Evolutionary conservation across 2,329 filamentous ascomycete species (phyloP), one percentile per base, ranked within the genome.

Genomic region (Cladosporium sp.): DNA sequence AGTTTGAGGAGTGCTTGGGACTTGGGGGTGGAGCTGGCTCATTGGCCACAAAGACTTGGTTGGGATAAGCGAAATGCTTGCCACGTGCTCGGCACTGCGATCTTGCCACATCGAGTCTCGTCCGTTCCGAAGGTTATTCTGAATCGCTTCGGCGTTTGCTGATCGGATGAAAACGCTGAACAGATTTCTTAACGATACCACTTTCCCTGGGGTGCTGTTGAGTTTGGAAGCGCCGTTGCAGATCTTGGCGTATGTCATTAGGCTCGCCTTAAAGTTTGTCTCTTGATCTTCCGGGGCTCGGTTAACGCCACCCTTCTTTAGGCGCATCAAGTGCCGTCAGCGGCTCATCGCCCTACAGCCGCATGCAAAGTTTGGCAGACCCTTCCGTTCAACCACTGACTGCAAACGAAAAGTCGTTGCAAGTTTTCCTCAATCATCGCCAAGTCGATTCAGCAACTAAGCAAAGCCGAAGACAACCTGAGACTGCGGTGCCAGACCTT

Each of bases 21-120:
- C 52, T 56, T 47, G 52, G 52, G 42, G 40, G 52, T 56, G 52
- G 52, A 56, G 52, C 40, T 42, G 52, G 14, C 11, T 37, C 19
- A 37, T 43, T 25, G 39, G 52, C 20, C 40, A 37, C 20, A 47
- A 25, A 56, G 52, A 47, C 42, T 56, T 56, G 52, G 52, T 56
- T 40, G 52, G 42, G 42, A 47, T 38, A 56, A 56, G 52, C 52
- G 52, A 56, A 56, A 47, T 56, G 52, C 52, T 56, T 56, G 52
- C 52, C 52, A 56, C 52, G 52, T 56, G 52, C 52, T 37, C 40
- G 6, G 40, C 14, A 43, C 37, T 19, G 52, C 52, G 30, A 30
- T 37, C 30, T 56, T 56, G 40, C 52, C 52, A 56, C 40, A 38
- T 56, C 8, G 30, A 45, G 40, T 43, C 30, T 36, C 39, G 37